These are phyloP conservation scores for Mikania micrantha DNA, from an alignment of 129 eudicot species.

Conservation along the genomic window DNA sequence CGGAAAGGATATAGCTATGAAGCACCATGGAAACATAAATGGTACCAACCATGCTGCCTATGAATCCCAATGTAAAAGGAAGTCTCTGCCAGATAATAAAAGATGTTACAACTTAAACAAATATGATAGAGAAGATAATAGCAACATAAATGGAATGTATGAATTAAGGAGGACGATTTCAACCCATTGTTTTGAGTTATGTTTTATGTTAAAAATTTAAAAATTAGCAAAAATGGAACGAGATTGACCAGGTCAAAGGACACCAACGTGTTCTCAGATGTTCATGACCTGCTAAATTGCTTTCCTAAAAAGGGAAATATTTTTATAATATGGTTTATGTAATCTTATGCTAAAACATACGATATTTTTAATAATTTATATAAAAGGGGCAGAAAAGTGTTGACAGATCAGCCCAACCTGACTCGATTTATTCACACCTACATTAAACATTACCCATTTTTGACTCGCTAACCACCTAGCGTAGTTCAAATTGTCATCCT, in stretches of 20 bases:
- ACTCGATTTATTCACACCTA: not conserved
- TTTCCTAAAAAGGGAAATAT: not conserved
- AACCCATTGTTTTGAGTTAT: not conserved
- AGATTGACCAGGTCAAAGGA: not conserved
- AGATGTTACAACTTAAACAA: not conserved
- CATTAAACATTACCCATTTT: not conserved
- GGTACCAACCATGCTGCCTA: conserved; percentile 84
- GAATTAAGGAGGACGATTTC: not conserved
- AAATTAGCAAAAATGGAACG: not conserved
- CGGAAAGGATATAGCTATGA: conserved; percentile 89
- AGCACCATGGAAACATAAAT: conserved; percentile 95
- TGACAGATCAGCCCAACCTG: not conserved
- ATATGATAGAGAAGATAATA: not conserved
- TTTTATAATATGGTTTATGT: not conserved
- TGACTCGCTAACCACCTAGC: not conserved
- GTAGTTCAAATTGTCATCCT: not conserved
- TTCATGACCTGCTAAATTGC: not conserved
- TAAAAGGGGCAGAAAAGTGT: not conserved
- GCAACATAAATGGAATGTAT: not conserved
- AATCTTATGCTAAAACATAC: not conserved
- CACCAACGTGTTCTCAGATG: not conserved
- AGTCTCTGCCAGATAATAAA: conserved; percentile 51
- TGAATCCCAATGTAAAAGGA: conserved; percentile 84
- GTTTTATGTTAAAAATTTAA: not conserved
- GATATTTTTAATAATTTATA: not conserved